Evolutionary conservation across 768 basidiomycete genomes (phyloP), one percentile per base, ranked within the genome.

Genomic region (Pholiota conissans): DNA sequence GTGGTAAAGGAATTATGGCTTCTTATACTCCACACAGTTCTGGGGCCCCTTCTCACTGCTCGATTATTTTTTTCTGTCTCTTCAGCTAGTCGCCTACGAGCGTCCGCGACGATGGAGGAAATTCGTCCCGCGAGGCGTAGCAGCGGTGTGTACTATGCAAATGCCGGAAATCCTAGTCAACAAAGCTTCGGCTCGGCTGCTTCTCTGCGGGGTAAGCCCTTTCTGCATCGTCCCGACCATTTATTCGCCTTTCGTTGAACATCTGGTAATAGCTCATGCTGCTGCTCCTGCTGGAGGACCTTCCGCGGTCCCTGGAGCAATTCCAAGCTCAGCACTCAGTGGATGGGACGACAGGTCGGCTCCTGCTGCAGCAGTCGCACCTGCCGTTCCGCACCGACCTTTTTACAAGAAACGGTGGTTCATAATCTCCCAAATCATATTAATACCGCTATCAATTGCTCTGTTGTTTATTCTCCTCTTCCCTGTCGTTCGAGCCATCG

Each of bases 391-490:
- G 11, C 61, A 62, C 16, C 66, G 65, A 28, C 84, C 84, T 13
- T 77, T 87, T 55, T 87, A 85, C 74, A 86, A 83, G 67, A 80
- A 75, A 59, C 78, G 80, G 39, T 82, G 79, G 77, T 88, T 89
- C 74, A 84, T 89, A 57, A 79, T 88, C 58, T 76, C 79, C 27
- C 75, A 76, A 52, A 65, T 84, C 59, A 75, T 88, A 27, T 64
- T 76, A 3, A 69, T 78, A 16, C 77, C 80, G 5, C 64, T 89
- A 14, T 82, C 74, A 32, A 87, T 90, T 52, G 84, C 78, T 14
- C 66, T 89, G 34, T 69, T 90, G 18, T 90, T 90, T 70, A 81
- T 90, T 59, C 47, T 89, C 10, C 69, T 90, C 22, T 90, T 83
- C 68, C 88, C 88, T 5, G 84, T 90, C 55, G 75, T 90, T 55